Conservation (phyloP, 177 flowering plant genomes). For the Vitis hybrid region DNA sequence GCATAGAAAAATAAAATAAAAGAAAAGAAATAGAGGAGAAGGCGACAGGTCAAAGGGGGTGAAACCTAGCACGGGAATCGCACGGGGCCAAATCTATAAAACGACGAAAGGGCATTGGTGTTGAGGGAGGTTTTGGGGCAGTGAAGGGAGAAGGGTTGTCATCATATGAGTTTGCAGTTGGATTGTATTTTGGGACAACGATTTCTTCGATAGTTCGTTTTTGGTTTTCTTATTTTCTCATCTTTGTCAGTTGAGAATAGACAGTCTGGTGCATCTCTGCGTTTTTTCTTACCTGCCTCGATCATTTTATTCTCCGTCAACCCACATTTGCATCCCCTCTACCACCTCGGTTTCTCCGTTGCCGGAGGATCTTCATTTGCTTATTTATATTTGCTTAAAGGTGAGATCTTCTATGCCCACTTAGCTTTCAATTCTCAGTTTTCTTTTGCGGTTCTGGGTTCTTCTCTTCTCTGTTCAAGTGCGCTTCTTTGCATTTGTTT, state of each 20-base stretch:
- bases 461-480: constrained; percentile 5
- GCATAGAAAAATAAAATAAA: too few species aligned
- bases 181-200: not conserved
- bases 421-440: not conserved
- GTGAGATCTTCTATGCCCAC: constrained; percentile 1
- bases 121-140: too few species aligned
- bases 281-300: not conserved
- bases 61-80: too few species aligned
- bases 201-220: not conserved
- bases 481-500: not conserved
- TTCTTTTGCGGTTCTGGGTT: not conserved
- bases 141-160: too few species aligned
- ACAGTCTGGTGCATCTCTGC: not conserved
- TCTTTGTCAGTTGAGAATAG: constrained; percentile 3
- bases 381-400: not conserved
- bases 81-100: too few species aligned
- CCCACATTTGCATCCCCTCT: constrained; percentile 6
- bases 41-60: too few species aligned
- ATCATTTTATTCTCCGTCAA: constrained; percentile 30
- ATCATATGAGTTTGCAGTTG: too few species aligned
- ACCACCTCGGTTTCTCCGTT: constrained; percentile 25
- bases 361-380: not conserved
- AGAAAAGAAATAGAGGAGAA: too few species aligned
- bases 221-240: not conserved
- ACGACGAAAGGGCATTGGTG: too few species aligned